Evolutionary conservation across 1,139 yeast species (phyloP).

Genomic region (Scheffersomyces titani): DNA sequence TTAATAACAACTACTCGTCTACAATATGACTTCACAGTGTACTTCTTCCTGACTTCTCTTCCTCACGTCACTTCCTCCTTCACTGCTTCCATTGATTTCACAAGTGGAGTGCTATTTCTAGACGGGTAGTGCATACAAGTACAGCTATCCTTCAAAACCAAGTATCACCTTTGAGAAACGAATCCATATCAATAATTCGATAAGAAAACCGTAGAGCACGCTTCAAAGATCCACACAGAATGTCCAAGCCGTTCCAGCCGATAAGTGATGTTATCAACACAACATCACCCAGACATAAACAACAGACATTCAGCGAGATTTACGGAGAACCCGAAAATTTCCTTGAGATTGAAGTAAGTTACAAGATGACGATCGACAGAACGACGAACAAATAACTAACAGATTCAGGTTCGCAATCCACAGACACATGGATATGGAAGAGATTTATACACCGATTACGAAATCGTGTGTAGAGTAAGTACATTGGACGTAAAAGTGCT

Average conservation of each 20-base stretch:
- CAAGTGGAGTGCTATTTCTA: too few relatives aligned
- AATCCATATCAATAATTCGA: background rate
- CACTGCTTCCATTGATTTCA: too few relatives aligned
- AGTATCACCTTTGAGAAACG: background rate
- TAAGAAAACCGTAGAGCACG: background rate
- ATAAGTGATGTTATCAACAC: constrained; percentile 46
- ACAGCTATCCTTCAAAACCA: background rate
- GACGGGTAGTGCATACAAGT: background rate
- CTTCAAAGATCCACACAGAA: constrained; percentile 7
- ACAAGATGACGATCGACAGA: background rate
- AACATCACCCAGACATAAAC: constrained; percentile 39
- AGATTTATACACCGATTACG: constrained; percentile 86
- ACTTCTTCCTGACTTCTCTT: too few relatives aligned
- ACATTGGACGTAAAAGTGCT: background rate
- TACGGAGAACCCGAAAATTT: constrained; percentile 96
- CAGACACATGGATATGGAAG: constrained; percentile 74
- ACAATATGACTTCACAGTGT: too few relatives aligned
- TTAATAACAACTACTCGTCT: too few relatives aligned
- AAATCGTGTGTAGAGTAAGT: constrained; percentile 71
- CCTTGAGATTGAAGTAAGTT: constrained; percentile 77
- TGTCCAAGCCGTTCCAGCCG: constrained; percentile 50
- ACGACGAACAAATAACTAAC: constrained; percentile 13
- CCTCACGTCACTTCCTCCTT: too few relatives aligned
- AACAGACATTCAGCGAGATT: constrained; percentile 75
- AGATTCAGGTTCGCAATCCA: constrained; percentile 58